Base-by-base conservation (phyloP, 2,329 filamentous ascomycete species). In the Niveomyces coronatus region DNA sequence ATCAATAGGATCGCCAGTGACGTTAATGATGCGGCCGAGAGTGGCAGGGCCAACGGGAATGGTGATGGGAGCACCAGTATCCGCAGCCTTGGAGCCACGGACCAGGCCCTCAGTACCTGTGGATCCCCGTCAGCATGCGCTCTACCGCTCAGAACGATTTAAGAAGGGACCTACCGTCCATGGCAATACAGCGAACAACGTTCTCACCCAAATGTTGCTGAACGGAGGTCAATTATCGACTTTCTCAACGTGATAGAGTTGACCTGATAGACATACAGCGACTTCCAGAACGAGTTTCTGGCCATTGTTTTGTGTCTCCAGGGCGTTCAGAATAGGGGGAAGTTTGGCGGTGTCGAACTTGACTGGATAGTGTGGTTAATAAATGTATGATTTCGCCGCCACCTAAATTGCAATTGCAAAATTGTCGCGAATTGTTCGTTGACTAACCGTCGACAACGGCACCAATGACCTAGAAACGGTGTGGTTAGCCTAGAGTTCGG, bases 181-280 rank as follows among this genome's bases (percentile, higher is more conserved):
- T 98, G 71, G 91, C 91, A 94, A 98, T 98, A 70, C 86, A 94
- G 69, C 91, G 82, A 67, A 98, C 91, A 63, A 95, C 85, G 76
- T 86, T 94, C 76, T 98, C 85, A 74, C 91, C 91, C 68, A 98
- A 73, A 80, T 96, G 91, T 95, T 98, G 91, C 87, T 95, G 56
- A 52, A 35, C 44, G 36, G 45, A 47, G 51, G 62, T 75, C 51
- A 72, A 57, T 45, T 37, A 32, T n/a, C 31, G 14, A 44, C 39
- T 41, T 22, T 28, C 28, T 19, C 16, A 16, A 31, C 22, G 41
- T 42, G n/a, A 27, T n/a, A 6, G 6, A n/a, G 37, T 37, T 38
- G 29, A 37, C 39, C 37, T 28, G 26, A 9, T 28, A 26, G 45
- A 58, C 72, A 51, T 94, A 95, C 88, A 60, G 91, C 74, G 64